phyloP scores from a whole-genome alignment of 345 rosid species.

The Raphanus sativus region DNA sequence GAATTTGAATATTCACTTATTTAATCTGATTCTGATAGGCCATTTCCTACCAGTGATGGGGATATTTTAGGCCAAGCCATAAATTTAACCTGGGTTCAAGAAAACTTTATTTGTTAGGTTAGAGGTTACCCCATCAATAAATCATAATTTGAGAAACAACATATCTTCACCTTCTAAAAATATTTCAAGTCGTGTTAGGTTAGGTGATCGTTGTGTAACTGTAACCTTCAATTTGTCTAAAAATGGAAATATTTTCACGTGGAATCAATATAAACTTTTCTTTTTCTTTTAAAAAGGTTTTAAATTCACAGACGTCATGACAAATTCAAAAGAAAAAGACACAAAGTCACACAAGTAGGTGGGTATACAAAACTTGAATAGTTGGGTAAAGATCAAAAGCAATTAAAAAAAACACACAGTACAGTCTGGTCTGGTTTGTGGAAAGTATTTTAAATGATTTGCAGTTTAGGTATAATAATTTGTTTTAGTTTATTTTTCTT shows the following conservation, averaged over 20 bases:
- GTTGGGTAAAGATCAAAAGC: conserved; percentile 17
- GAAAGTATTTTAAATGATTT: conserved; percentile 15
- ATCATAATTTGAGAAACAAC: neutral
- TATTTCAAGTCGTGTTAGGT: neutral
- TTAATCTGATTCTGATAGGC: neutral
- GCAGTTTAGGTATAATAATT: neutral
- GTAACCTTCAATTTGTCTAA: conserved; percentile 12
- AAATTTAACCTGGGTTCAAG: neutral
- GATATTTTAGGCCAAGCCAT: neutral
- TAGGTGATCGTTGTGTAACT: conserved; percentile 9
- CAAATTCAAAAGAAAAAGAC: conserved; percentile 12
- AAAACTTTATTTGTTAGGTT: conserved; percentile 18
- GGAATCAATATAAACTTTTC: neutral
- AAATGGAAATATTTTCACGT: conserved; percentile 16
- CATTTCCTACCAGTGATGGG: neutral
- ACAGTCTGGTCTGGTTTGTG: conserved; percentile 30
- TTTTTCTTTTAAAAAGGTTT: neutral
- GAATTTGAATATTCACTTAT: neutral
- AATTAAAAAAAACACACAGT: conserved; percentile 13
- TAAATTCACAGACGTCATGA: conserved; percentile 22
- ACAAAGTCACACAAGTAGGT: conserved; percentile 35
- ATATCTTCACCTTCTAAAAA: neutral
- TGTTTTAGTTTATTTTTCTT: neutral
- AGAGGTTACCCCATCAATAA: conserved; percentile 9
- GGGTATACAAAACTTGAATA: conserved; percentile 6